A percentile compares a stretch with the other conserved stretches of the same genome.
These are phyloP conservation scores for Pontederia paniculata DNA, from an alignment of 176 grass and related monocot genomes.

Conservation along the genomic window DNA sequence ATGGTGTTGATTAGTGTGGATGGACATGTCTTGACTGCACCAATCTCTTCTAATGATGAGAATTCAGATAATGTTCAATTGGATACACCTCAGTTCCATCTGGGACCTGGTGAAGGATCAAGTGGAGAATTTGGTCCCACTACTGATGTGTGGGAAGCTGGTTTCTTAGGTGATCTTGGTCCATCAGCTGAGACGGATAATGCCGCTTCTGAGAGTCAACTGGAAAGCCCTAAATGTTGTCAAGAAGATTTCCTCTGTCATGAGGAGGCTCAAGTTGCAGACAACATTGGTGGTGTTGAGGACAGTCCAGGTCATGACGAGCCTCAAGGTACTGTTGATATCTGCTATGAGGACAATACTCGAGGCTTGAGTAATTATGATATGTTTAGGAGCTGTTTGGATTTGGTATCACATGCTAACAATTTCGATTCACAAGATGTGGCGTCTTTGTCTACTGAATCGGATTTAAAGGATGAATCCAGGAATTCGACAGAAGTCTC, in stretches of 20 bases:
- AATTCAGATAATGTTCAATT: slow-evolving; percentile 51
- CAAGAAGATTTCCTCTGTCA: slow-evolving; percentile 15
- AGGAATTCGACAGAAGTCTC: slow-evolving; percentile 15
- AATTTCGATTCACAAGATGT: slow-evolving; percentile 40
- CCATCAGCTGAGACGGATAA: slow-evolving; percentile 29
- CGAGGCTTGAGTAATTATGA: slow-evolving; percentile 50
- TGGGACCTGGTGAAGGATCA: slow-evolving; percentile 79
- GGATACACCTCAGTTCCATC: slow-evolving; percentile 69
- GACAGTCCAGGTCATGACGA: background rate
- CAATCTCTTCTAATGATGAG: slow-evolving; percentile 61
- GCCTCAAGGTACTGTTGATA: background rate
- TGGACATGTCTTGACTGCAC: slow-evolving; percentile 85
- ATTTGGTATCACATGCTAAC: slow-evolving; percentile 50
- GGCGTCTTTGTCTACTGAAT: slow-evolving; percentile 30
- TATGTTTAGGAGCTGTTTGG: slow-evolving; percentile 75
- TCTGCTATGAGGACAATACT: slow-evolving; percentile 16
- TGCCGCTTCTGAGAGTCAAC: slow-evolving; percentile 24
- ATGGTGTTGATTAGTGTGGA: slow-evolving; percentile 91
- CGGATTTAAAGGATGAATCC: background rate
- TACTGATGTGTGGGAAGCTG: slow-evolving; percentile 72
- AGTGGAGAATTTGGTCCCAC: slow-evolving; percentile 50
- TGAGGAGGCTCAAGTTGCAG: background rate
- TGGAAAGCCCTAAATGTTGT: slow-evolving; percentile 11
- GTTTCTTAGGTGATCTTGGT: slow-evolving; percentile 53
- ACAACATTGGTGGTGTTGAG: slow-evolving; percentile 13